Evolutionary conservation across 768 basidiomycete genomes (phyloP).

Genomic region (Lactarius deliciosus): DNA sequence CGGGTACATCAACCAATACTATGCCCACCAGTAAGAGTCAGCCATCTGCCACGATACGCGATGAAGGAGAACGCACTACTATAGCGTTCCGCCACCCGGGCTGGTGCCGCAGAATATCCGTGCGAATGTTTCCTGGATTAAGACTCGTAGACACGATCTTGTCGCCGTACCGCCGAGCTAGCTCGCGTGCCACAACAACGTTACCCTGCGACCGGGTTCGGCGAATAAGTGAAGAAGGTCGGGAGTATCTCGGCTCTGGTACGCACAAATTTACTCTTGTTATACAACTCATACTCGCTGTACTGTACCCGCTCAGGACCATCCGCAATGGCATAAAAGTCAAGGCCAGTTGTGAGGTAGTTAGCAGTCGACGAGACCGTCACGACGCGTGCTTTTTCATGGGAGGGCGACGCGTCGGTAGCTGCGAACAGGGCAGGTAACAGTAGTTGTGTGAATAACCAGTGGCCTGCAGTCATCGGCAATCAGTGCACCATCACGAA

Average conservation of each 20-base stretch:
- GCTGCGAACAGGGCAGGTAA: conserved; percentile 47
- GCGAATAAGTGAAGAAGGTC: not conserved
- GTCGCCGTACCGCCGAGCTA: conserved; percentile 48
- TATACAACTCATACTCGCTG: conserved; percentile 27
- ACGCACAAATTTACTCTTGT: conserved; percentile 49
- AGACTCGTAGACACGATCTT: conserved; percentile 48
- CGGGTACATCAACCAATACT: conserved; percentile 10
- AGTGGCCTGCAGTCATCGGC: conserved; percentile 46
- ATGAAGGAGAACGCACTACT: not conserved
- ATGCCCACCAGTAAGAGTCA: not conserved
- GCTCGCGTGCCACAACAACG: conserved; percentile 45
- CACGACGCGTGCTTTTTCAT: conserved; percentile 47
- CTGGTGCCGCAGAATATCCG: conserved; percentile 21
- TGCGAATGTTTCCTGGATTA: conserved; percentile 38
- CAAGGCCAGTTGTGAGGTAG: conserved; percentile 36
- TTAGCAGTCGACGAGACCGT: conserved; percentile 46
- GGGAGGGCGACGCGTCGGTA: conserved; percentile 40
- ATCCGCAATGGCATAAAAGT: conserved; percentile 42
- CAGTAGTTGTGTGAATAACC: conserved; percentile 55
- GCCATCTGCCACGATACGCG: not conserved
- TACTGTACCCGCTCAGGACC: conserved; percentile 30
- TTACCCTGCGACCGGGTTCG: conserved; percentile 36
- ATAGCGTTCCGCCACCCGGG: not conserved
- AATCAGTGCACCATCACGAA: not conserved
- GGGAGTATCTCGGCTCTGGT: too few relatives aligned